Base-by-base conservation (phyloP, 257 asterid genomes). In the Capsicum pubescens region DNA sequence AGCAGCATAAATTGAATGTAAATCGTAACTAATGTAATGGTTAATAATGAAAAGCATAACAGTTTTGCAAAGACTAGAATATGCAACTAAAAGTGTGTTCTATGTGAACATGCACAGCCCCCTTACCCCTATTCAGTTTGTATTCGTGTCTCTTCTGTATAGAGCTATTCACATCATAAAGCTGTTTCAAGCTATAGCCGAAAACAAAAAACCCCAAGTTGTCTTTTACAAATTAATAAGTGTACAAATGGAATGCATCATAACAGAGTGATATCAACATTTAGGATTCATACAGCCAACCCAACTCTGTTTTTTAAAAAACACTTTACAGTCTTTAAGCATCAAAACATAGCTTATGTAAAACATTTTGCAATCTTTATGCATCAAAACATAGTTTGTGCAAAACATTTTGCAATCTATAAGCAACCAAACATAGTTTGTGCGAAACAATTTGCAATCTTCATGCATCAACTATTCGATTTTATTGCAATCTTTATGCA, bases 11-110 rank as follows among this genome's bases (percentile, higher is more conserved):
- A 21, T 12, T 74, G 19, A 50, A 74, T 9, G 11, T 7, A 50
- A 21, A 50, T 3, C 12, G 8, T 52, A 74, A 72, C 16, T 8
- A 50, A 7, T 12, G 19, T 50, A 74, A 50, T 74, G 52, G 13
- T 50, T 13, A 35, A 54, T 61, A 74, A 50, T 21, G 61, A 74
- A 74, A 74, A 74, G 81, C 81, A 50, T 19, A 74, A 50, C 21
- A 74, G 19, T 74, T 74, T 21, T 21, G 81, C 60, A 74, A 39
- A 70, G 14, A 52, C 50, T 21, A 15, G 81, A 74, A 74, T 21
- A 13, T 13, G 61, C 61, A 56, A 74, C 61, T 50, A 74, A 74
- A 74, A 21, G 13, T 12, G 0, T 3, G 17, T 26, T 50, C 61
- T 32, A 74, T 12, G 46, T 26, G 63, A 76, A 7, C 13, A 4